Evolutionary conservation across 225 moss, liverwort and hornwort genomes (phyloP), one percentile per base, ranked within the genome.

Genomic region (Anthoceros angustus): DNA sequence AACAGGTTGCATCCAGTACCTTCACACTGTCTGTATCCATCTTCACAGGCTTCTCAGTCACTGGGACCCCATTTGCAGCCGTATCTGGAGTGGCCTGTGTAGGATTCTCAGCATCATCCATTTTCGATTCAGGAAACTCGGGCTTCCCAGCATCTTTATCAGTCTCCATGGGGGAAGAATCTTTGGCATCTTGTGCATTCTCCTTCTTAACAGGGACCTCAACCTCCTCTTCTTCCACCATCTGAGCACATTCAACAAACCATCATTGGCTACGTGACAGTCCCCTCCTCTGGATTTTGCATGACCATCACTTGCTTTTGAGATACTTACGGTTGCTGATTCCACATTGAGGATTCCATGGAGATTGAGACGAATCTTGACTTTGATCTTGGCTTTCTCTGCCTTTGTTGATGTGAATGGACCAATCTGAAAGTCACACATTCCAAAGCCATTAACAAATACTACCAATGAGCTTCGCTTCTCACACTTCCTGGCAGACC

Each of bases 141-240:
- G 69, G 18, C 55, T 55, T 55, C 55, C 55, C 24, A 10, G 77
- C 64, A 48, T 46, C 68, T 50, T 80, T 77, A 49, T 89, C 85
- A 0, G 26, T 77, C 0, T 88, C 87, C 76, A 77, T 85, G 5
- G 75, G 67, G 0, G 65, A 10, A 9, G 65, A 72, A 0, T 87
- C 87, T 78, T 86, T 82, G 2, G 25, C 0, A 16, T 80, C 72
- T 4, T 74, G 63, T 0, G 74, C 42, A 0, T 8, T 15, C 50
- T 90, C 94, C 75, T 87, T 87, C 80, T 78, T 88, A 65, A 82
- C 82, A 0, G 83, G 63, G 0, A 84, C 89, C 40, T 98, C 98
- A 68, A 83, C 82, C 71, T 98, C 98, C 76, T 98, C 98, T 43
- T 98, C 98, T 72, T 98, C 98, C 43, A 98, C 86, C 76, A 98